These are phyloP conservation scores for Vitis labrusca DNA, from an alignment of 164 flowering plant genomes.

Conservation along the genomic window DNA sequence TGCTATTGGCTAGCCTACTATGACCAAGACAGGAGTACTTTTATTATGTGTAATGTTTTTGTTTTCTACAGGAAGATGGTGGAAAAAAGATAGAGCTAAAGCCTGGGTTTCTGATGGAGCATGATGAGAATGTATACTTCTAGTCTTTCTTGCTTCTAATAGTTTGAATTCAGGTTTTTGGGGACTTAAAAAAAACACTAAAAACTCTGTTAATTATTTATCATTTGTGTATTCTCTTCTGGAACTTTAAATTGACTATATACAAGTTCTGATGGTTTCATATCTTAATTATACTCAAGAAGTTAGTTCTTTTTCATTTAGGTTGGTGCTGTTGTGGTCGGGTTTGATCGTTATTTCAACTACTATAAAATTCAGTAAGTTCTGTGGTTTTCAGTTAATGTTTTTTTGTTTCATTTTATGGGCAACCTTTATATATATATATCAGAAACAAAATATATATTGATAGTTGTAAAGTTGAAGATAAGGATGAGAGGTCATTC, in stretches of 20 bases:
- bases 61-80: slow-evolving; percentile 75
- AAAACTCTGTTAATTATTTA: background rate
- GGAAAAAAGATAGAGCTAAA: slow-evolving; percentile 90
- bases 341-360: slow-evolving; percentile 96
- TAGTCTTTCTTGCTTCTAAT: slow-evolving; percentile 7
- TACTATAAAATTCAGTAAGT: slow-evolving; percentile 97
- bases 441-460: background rate
- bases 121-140: slow-evolving; percentile 68
- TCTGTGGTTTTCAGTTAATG: background rate
- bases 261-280: background rate
- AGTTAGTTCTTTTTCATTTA: slow-evolving; percentile 26
- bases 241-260: background rate
- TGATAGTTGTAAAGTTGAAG: too few relatives aligned
- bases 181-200: background rate
- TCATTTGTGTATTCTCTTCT: background rate
- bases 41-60: background rate
- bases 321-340: slow-evolving; percentile 99
- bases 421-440: background rate
- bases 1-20: background rate
- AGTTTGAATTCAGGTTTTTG: slow-evolving; percentile 8
- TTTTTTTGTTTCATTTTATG: background rate
- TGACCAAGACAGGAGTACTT: background rate
- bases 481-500: too few relatives aligned
- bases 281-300: slow-evolving; percentile 8
- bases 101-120: slow-evolving; percentile 97